Conservation (phyloP, 805 yeast genomes). For the Saccharomycopsis fermentans region DNA sequence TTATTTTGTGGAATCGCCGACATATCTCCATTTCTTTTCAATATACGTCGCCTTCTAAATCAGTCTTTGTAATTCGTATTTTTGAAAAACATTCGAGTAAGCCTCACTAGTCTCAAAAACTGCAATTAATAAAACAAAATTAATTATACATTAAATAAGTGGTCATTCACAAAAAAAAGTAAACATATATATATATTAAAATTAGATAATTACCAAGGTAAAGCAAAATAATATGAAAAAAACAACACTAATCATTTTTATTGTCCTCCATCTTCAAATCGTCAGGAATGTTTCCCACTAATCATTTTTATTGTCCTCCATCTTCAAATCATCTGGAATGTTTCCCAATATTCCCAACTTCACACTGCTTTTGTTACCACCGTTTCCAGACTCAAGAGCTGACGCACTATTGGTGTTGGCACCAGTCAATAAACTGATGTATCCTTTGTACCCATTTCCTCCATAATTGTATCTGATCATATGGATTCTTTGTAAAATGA, state of each 20-base stretch:
- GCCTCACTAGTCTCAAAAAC: too few species aligned
- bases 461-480: not conserved
- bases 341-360: conserved; percentile 17
- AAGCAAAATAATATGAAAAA: not conserved
- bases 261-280: not conserved
- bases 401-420: not conserved
- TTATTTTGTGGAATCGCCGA: too few species aligned
- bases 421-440: not conserved
- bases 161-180: not conserved
- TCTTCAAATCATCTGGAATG: conserved; percentile 5
- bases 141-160: not conserved
- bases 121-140: not conserved
- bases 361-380: conserved; percentile 2
- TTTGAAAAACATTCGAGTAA: too few species aligned
- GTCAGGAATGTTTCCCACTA: conserved; percentile 14
- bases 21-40: too few species aligned
- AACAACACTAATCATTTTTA: not conserved
- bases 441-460: conserved; percentile 1
- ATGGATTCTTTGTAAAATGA: not conserved
- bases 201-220: not conserved
- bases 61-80: too few species aligned
- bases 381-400: not conserved
- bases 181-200: too few species aligned
- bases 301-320: not conserved
- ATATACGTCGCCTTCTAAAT: too few species aligned